Conservation (phyloP, 345 rosid genomes). For the Clarkia xantiana region DNA sequence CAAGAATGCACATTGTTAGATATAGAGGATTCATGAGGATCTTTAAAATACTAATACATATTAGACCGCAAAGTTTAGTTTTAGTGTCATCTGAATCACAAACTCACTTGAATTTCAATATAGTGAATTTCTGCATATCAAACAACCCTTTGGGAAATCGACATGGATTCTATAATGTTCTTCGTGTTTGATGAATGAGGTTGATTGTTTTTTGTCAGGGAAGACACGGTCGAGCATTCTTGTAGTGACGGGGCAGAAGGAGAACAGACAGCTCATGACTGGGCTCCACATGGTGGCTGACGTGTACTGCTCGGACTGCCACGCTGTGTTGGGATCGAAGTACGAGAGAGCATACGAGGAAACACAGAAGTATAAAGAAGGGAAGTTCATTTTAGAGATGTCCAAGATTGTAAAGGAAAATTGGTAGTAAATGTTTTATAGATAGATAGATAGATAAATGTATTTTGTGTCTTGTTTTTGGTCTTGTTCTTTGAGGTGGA, state of each 20-base stretch:
- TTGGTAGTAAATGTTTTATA: background rate
- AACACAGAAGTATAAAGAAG: constrained; percentile 13
- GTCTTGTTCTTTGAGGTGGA: too few species aligned
- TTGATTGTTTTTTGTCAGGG: constrained; percentile 8
- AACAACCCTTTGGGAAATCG: too few species aligned
- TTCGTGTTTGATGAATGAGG: background rate
- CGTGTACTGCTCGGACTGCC: constrained; percentile 16
- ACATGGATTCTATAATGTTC: background rate
- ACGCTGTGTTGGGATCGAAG: constrained; percentile 10
- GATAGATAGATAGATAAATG: too few species aligned
- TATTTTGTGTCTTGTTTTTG: too few species aligned
- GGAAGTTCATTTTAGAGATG: constrained; percentile 13
- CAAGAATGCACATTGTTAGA: too few species aligned
- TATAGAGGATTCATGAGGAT: too few species aligned
- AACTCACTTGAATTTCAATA: too few species aligned
- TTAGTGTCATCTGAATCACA: too few species aligned
- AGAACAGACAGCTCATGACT: constrained; percentile 21
- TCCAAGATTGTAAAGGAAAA: constrained; percentile 9
- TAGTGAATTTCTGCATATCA: too few species aligned
- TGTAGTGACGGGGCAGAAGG: constrained; percentile 13
- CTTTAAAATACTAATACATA: too few species aligned
- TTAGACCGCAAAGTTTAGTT: too few species aligned
- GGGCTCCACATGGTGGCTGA: constrained; percentile 28
- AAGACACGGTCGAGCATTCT: constrained; percentile 10
- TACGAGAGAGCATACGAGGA: constrained; percentile 11